A percentile compares a stretch with the other conserved stretches of the same genome.
Conservation (phyloP, 108 stramenopile species). For the Fragilaria radians region DNA sequence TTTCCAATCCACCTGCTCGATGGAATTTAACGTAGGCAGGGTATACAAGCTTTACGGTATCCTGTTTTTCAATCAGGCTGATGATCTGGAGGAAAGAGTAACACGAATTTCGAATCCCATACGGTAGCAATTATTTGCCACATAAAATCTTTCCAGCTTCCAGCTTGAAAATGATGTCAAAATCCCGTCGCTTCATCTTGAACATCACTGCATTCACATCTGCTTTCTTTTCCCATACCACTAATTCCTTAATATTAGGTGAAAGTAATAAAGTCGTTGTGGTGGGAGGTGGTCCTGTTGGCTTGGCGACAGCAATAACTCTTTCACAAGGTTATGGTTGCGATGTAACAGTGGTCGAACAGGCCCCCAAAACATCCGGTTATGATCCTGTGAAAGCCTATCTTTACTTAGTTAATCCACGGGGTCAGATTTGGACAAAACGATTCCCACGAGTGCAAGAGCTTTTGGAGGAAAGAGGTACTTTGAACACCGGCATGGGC, state of each 20-base stretch:
- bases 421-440: conserved; percentile 77
- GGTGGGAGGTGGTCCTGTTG: conserved; percentile 60
- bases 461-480: conserved; percentile 55
- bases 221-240: conserved; percentile 16
- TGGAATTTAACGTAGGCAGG: no score
- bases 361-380: conserved; percentile 43
- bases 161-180: background rate
- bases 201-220: background rate
- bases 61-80: no score
- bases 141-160: background rate
- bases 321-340: conserved; percentile 35
- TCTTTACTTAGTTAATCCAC: conserved; percentile 21
- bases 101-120: no score
- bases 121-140: background rate
- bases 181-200: background rate
- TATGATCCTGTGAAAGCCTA: conserved; percentile 4
- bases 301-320: conserved; percentile 46
- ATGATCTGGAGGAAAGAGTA: no score
- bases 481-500: conserved; percentile 52
- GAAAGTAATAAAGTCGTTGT: conserved; percentile 57
- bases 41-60: no score
- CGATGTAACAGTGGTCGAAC: conserved; percentile 59
- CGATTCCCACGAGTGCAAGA: conserved; percentile 66
- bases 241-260: conserved; percentile 42
- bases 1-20: no score